Evolutionary conservation across 2,329 filamentous ascomycete genomes (phyloP), one percentile per base, ranked within the genome.

Genomic region (Verticillium alfalfae): DNA sequence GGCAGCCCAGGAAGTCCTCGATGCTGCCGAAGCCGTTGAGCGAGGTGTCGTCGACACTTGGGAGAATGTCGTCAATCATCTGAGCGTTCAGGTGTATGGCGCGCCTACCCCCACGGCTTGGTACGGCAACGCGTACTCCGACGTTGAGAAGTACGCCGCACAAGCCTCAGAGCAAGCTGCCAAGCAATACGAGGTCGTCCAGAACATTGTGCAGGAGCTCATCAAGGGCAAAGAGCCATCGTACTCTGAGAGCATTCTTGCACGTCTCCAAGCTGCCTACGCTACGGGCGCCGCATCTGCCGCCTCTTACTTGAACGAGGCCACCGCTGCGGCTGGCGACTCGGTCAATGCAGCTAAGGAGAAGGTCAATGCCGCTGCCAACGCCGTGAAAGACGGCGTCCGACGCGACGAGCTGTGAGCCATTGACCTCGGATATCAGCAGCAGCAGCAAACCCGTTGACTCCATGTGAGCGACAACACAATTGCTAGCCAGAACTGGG

Each of bases 161-260:
- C 85, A 88, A 54, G 88, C 85, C 5, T 87, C 87, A 1, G 82
- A 82, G 22, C 81, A 81, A 49, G 85, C 85, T 0, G 78, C 79
- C 6, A 80, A 83, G 57, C 88, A 92, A 68, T 93, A 91, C 67
- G 83, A 84, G 5, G 86, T 86, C 34, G 83, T 96, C 5, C 87
- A 88, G 70, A 85, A 84, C 13, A 82, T 95, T 2, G 82, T 96
- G 15, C 90, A 89, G 1, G 92, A 96, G 73, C 79, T 96, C 1
- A 80, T 96, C 15, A 76, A 83, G 49, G 92, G 90, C 60, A 92
- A 89, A 72, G 92, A 96, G 71, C 88, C 91, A 0, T 86, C 88
- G 15, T 96, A 92, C 69, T 93, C 89, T 0, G 90, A 96, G 70
- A 93, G 90, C 63, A 89, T 94, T 3, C 86, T 92, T 75, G 86